Evolutionary conservation across 345 rosid species (phyloP).

Genomic region (Syzygium aqueum): DNA sequence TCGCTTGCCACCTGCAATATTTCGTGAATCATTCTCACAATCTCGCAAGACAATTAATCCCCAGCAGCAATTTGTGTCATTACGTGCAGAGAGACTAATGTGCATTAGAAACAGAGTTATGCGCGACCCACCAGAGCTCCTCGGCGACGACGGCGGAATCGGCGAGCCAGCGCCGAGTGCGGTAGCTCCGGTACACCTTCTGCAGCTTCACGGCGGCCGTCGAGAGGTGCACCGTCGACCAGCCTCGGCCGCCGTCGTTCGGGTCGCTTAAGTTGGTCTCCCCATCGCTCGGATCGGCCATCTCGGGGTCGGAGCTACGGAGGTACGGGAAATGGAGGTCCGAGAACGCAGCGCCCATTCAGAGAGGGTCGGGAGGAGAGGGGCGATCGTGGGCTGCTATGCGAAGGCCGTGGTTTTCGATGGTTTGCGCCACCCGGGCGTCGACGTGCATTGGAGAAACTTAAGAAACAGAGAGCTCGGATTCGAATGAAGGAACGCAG

Average conservation of each 20-base stretch:
- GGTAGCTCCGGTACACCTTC: slow-evolving; percentile 28
- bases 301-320: background rate
- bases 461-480: background rate
- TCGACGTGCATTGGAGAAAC: background rate
- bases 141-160: slow-evolving; percentile 33
- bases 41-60: background rate
- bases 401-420: background rate
- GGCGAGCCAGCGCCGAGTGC: slow-evolving; percentile 21
- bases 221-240: background rate
- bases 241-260: background rate
- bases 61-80: background rate
- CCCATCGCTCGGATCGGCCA: background rate
- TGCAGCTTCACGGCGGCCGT: slow-evolving; percentile 23
- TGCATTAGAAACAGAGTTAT: background rate
- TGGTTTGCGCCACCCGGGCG: background rate
- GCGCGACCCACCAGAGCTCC: slow-evolving; percentile 20
- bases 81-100: background rate
- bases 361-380: background rate
- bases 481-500: background rate
- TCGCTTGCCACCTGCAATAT: slow-evolving; percentile 21
- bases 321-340: background rate
- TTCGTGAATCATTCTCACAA: background rate
- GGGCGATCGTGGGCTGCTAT: background rate
- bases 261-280: background rate
- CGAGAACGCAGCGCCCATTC: background rate